A percentile compares a stretch with the other conserved stretches of the same genome.
phyloP scores from a whole-genome alignment of 2,329 filamentous ascomycete species.

The Lasiodiplodia sp. region DNA sequence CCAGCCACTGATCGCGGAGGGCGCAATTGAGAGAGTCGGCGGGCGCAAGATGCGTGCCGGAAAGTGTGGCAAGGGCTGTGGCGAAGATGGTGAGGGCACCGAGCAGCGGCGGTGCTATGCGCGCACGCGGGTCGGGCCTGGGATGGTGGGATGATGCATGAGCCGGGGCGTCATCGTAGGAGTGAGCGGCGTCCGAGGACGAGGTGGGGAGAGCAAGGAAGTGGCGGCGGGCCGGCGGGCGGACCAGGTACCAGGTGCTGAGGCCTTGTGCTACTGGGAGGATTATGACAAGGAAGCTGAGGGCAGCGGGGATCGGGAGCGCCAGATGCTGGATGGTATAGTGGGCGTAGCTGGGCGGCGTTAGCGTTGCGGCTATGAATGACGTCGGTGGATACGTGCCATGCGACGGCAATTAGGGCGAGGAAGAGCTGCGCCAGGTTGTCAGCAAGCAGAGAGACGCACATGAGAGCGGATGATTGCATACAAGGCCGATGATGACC shows the following conservation, averaged over 20 bases:
- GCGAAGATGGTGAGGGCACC: conserved; percentile 42
- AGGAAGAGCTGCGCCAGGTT: conserved; percentile 40
- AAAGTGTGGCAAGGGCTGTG: conserved; percentile 47
- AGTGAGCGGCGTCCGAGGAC: background rate
- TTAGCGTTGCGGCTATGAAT: background rate
- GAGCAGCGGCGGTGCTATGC: conserved; percentile 31
- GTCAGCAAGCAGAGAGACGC: background rate
- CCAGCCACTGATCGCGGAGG: conserved; percentile 61
- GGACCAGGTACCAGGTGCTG: conserved; percentile 35
- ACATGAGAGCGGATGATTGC: too few relatives aligned
- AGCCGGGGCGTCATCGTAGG: conserved; percentile 31
- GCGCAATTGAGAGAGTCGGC: conserved; percentile 52
- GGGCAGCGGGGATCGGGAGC: conserved; percentile 45
- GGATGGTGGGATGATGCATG: background rate
- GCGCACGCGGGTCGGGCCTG: conserved; percentile 21
- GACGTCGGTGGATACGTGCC: conserved; percentile 23
- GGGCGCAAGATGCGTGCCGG: conserved; percentile 42
- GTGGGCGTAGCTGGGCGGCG: conserved; percentile 9
- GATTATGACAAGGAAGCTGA: conserved; percentile 44
- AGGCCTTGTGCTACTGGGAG: conserved; percentile 46
- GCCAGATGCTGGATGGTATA: conserved; percentile 33
- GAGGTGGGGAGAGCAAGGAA: conserved; percentile 37
- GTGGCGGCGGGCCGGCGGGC: background rate
- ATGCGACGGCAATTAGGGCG: conserved; percentile 43
- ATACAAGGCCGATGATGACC: background rate